These are phyloP conservation scores for Tuber magnatum DNA, from an alignment of 495 filamentous ascomycete genomes.

Conservation along the genomic window DNA sequence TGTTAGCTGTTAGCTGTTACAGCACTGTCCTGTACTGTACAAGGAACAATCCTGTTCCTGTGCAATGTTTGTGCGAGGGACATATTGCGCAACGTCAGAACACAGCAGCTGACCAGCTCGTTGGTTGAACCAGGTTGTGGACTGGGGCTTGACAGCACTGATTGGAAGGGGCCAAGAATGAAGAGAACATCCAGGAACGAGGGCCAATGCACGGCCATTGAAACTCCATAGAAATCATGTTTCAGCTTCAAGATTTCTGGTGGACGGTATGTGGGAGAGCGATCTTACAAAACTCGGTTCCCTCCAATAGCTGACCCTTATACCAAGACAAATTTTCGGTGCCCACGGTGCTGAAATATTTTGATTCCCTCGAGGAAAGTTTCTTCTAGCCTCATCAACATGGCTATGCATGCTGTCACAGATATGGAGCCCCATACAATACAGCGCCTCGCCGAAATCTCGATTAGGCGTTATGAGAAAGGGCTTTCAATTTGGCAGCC, in stretches of 20 bases:
- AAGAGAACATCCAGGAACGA: conserved; percentile 9
- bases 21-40: conserved; percentile 16
- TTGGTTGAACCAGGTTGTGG: conserved; percentile 5
- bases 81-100: conserved; percentile 23
- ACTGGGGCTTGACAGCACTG: not conserved
- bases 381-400: conserved; percentile 14
- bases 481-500: conserved; percentile 13
- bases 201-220: conserved; percentile 12
- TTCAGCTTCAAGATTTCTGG: conserved; percentile 15
- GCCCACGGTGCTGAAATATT: not conserved
- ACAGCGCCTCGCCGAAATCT: conserved; percentile 20
- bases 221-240: conserved; percentile 18
- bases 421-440: conserved; percentile 5
- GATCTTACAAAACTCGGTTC: not conserved
- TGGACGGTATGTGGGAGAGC: conserved; percentile 4
- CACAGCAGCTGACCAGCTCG: conserved; percentile 18
- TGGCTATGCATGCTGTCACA: conserved; percentile 1
- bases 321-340: not conserved
- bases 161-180: not conserved
- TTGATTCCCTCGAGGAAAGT: not conserved
- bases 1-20: conserved; percentile 19
- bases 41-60: conserved; percentile 29
- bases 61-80: conserved; percentile 20
- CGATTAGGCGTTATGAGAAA: conserved; percentile 3
- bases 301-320: not conserved